Evolutionary conservation across 345 rosid genomes (phyloP), one percentile per base, ranked within the genome.

Genomic region (Viola odorata): DNA sequence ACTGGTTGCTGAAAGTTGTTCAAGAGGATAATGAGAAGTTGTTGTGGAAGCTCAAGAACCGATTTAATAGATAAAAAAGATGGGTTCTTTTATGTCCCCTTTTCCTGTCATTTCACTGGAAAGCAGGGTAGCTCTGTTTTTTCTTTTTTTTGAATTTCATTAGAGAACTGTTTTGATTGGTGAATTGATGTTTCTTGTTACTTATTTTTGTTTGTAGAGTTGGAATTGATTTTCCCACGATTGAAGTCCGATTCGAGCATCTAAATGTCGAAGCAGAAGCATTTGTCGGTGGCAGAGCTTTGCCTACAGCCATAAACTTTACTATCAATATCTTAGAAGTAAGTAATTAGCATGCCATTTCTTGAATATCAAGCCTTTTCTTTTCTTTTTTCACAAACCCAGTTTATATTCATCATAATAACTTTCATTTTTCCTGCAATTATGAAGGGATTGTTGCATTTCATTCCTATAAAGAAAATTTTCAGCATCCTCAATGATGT

Each of bases 401-500:
- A 47, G 50, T 9, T 47, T 47, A 7, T 4, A 9, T 47, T 47
- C 45, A 47, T 47, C 4, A n/a, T 4, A 47, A 47, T 9, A 47
- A 7, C 4, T 3, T 38, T 12, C 41, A 53, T 36, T 14, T 45
- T n/a, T 16, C n/a, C 4, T n/a, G n/a, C 51, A 15, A 45, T 41
- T 53, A 62, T 39, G 47, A 53, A 73, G 77, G 72, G 69, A 7
- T 50, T 77, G 8, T 69, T 77, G 58, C 65, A 50, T 60, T 9
- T 4, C 36, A 50, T 72, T 32, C 72, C 64, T 38, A 38, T 90
- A 62, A 91, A 81, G 75, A 81, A 63, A 73, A 81, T 66, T 23
- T 54, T 84, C 41, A 72, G n/a, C 14, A 85, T 90, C 67, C 97
- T 90, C 40, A 74, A 76, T 7, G 84, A 87, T 65, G 80, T 84